A percentile compares a stretch with the other conserved stretches of the same genome.
These are phyloP conservation scores for Fraxinus cuspidata DNA, from an alignment of 257 asterid species.

Conservation along the genomic window DNA sequence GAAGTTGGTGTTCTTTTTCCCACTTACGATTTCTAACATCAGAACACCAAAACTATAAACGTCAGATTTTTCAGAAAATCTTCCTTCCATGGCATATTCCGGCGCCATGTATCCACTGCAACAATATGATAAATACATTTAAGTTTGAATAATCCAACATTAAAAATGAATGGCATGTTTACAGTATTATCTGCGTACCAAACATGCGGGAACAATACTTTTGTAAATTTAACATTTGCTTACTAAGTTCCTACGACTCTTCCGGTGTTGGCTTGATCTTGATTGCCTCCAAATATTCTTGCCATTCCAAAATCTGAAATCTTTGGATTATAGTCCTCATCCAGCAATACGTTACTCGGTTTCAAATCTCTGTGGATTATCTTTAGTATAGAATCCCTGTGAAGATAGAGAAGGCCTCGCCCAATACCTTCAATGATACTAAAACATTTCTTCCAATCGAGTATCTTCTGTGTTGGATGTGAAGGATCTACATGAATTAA, in stretches of 20 bases:
- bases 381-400: conserved; percentile 36
- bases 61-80: conserved; percentile 41
- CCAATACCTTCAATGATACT: conserved; percentile 41
- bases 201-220: neutral
- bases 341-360: conserved; percentile 28
- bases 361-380: conserved; percentile 36
- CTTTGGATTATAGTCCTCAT: conserved; percentile 32
- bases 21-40: conserved; percentile 39
- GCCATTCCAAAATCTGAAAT: conserved; percentile 42
- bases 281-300: conserved; percentile 32
- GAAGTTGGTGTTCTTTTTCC: conserved; percentile 33
- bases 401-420: conserved; percentile 36
- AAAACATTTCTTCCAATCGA: conserved; percentile 41
- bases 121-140: neutral
- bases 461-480: neutral
- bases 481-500: neutral
- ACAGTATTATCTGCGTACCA: neutral
- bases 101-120: conserved; percentile 48
- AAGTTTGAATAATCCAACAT: neutral
- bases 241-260: conserved; percentile 43
- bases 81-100: conserved; percentile 39
- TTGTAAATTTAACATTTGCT: neutral
- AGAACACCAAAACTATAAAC: conserved; percentile 44
- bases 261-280: too few relatives aligned
- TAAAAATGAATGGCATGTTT: neutral